phyloP scores from a whole-genome alignment of 2,329 filamentous ascomycete genomes.

The Trichoderma sp. region DNA sequence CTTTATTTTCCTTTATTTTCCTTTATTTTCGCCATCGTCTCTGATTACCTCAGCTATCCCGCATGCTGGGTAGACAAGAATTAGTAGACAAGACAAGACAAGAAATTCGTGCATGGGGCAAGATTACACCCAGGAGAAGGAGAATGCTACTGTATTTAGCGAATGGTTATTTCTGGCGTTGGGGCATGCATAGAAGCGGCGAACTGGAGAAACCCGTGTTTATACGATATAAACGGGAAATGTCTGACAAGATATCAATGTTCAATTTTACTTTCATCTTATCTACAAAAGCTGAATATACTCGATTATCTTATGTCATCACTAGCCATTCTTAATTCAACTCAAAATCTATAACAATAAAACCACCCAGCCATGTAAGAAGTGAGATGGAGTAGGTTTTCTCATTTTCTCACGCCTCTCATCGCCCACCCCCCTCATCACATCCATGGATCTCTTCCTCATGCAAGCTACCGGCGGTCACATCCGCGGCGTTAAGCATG shows the following conservation, averaged over 20 bases:
- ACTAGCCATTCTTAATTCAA: not conserved
- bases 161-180: conserved; percentile 1
- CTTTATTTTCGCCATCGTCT: not conserved
- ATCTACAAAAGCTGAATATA: not conserved
- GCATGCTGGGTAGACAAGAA: not conserved
- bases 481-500: not conserved
- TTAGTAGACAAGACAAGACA: conserved; percentile 7
- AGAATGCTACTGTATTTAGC: conserved; percentile 1
- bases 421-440: not conserved
- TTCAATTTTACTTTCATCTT: not conserved
- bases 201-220: not conserved
- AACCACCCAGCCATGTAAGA: not conserved
- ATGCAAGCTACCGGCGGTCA: not conserved
- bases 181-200: conserved; percentile 6
- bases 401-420: not conserved
- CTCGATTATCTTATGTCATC: not conserved
- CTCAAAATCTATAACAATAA: not conserved
- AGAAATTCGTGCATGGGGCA: not conserved
- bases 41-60: not conserved
- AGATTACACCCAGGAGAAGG: not conserved
- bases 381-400: not conserved
- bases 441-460: not conserved
- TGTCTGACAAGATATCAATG: conserved; percentile 2
- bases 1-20: not conserved
- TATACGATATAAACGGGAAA: not conserved